phyloP scores from a whole-genome alignment of 176 grass and related monocot species.

The Zoysia pacifica region DNA sequence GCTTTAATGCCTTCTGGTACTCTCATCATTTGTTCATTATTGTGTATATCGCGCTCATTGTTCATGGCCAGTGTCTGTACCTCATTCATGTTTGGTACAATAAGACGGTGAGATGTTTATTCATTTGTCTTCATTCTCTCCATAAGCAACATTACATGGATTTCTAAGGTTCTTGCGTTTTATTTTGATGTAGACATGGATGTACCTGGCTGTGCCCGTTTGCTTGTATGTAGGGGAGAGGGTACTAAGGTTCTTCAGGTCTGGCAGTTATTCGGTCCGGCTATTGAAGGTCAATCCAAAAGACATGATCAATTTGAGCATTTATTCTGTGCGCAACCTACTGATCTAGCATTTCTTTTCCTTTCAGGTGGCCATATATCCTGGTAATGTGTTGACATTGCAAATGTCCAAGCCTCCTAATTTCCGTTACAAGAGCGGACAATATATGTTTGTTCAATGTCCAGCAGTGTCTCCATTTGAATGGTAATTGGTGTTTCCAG shows the following conservation, averaged over 20 bases:
- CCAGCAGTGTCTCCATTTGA: slow-evolving; percentile 95
- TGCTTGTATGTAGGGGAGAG: slow-evolving; percentile 87
- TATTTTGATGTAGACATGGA: slow-evolving; percentile 85
- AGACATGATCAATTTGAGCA: slow-evolving; percentile 33
- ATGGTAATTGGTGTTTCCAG: slow-evolving; percentile 56
- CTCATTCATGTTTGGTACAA: slow-evolving; percentile 74
- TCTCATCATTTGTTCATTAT: slow-evolving; percentile 90
- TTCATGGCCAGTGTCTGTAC: slow-evolving; percentile 89
- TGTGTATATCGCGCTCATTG: slow-evolving; percentile 82
- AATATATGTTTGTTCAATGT: slow-evolving; percentile 99
- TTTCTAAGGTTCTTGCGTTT: slow-evolving; percentile 20
- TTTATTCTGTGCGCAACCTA: slow-evolving; percentile 28
- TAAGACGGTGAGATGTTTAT: slow-evolving; percentile 69
- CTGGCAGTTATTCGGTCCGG: slow-evolving; percentile 87
- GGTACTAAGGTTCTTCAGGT: slow-evolving; percentile 81
- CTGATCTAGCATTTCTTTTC: slow-evolving; percentile 21
- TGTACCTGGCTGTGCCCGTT: slow-evolving; percentile 93
- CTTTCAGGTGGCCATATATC: slow-evolving; percentile 92
- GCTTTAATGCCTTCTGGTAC: slow-evolving; percentile 99
- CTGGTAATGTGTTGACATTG: slow-evolving; percentile 88
- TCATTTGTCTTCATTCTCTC: slow-evolving; percentile 25
- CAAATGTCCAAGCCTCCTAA: slow-evolving; percentile 90
- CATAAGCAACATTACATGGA: not conserved
- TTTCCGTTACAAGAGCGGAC: slow-evolving; percentile 94
- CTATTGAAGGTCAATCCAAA: slow-evolving; percentile 68